Evolutionary conservation across 306 rosid species (phyloP).

Genomic region (Amphicarpaea edgeworthii): DNA sequence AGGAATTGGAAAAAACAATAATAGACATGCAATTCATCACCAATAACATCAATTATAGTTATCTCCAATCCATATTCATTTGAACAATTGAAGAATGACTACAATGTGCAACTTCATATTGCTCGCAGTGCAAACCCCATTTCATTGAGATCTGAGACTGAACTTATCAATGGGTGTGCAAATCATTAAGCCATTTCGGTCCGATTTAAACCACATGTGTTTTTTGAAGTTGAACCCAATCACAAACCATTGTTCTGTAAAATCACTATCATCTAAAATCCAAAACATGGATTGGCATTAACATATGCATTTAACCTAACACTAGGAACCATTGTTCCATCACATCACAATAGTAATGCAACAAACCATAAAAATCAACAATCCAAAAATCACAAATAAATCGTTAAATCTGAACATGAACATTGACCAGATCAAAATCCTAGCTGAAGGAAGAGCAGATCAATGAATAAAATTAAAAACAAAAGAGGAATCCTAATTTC

Average conservation of each 20-base stretch:
- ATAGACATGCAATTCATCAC: slow-evolving; percentile 8
- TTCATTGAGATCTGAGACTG: background rate
- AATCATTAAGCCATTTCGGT: slow-evolving; percentile 3
- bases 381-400: background rate
- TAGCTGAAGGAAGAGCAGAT: slow-evolving; percentile 8
- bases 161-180: background rate
- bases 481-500: background rate
- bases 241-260: background rate
- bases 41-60: background rate
- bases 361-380: background rate
- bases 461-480: background rate
- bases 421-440: slow-evolving; percentile 5
- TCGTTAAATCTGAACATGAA: background rate
- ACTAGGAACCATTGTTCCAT: slow-evolving; percentile 1
- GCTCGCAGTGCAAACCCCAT: slow-evolving; percentile 3
- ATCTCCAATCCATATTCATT: background rate
- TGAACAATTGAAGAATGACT: background rate
- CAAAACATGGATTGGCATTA: slow-evolving; percentile 1
- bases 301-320: background rate
- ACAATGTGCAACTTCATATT: background rate
- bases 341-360: background rate
- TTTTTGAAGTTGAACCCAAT: slow-evolving; percentile 8
- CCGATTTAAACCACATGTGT: background rate
- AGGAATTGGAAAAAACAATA: background rate
- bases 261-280: background rate